Base-by-base conservation (phyloP, 2,329 filamentous ascomycete genomes). In the Rhynchosporium agropyri region DNA sequence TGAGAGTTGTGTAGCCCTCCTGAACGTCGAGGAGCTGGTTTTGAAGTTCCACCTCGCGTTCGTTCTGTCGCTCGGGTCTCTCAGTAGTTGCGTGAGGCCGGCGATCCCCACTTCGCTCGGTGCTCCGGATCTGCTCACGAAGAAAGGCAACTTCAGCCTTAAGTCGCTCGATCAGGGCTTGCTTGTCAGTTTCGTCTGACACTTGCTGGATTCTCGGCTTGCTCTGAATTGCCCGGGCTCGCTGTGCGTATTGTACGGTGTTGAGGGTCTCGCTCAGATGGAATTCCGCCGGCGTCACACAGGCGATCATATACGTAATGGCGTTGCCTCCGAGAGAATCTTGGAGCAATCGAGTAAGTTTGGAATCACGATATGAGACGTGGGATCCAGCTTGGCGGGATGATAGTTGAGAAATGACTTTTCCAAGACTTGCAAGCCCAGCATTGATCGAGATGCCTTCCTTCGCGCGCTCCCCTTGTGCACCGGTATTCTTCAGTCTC, bases 251-350 rank as follows among this genome's bases (percentile, higher is more conserved):
- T 76, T 97, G 91, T 28, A 99, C 91, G 0, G 95, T 99, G 76
- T 99, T 99, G 63, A 99, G 81, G 0, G 96, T 98, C 78, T 99
- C 95, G 78, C 93, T 98, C 50, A 99, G 81, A 75, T 99, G 95
- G 74, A 99, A 99, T 75, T 97, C 93, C 13, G 94, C 92, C 0
- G 93, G 94, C 0, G 94, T 99, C 36, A 99, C 93, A 77, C 95
- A 99, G 8, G 95, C 95, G 78, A 99, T 95, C 95, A 99, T 98
- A 79, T 98, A 99, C 0, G 95, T 99, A 74, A 97, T 96, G 42
- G 95, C 95, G 74, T 96, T 98, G 4, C 95, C 95, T 62, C 95
- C 95, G 4, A 99, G 83, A 0, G 95, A 99, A 77, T 99, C 95
- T 80, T 99, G 95, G 20, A 99, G 84, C 29, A 99, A 82, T 64